Evolutionary conservation across 306 rosid species (phyloP).

Genomic region (Astragalus membranaceus): DNA sequence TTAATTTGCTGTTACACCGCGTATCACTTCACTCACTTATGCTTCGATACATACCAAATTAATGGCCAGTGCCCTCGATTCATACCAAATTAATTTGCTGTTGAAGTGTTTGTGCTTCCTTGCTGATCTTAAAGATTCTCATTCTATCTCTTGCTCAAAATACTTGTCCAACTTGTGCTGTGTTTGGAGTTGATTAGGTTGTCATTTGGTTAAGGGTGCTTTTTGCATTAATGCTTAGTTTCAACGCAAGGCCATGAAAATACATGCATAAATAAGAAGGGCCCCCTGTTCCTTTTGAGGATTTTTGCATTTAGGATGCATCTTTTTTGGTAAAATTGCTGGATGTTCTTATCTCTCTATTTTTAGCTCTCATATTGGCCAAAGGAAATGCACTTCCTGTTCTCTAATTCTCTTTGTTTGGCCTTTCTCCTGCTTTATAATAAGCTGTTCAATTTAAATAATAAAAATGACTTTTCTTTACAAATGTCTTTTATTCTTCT

Average conservation of each 20-base stretch:
- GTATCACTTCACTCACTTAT: not conserved
- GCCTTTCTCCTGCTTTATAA: not conserved
- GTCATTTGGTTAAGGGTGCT: not conserved
- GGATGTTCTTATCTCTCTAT: slow-evolving; percentile 7
- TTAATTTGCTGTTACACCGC: not conserved
- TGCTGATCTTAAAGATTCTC: not conserved
- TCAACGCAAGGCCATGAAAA: not conserved
- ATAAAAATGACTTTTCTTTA: not conserved
- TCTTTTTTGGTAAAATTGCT: not conserved
- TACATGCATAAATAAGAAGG: not conserved
- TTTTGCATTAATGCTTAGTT: not conserved
- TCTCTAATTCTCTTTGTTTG: not conserved
- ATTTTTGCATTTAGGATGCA: not conserved
- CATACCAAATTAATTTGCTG: not conserved
- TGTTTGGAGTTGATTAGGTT: not conserved
- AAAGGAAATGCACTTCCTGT: not conserved
- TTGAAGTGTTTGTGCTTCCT: not conserved
- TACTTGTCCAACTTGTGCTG: not conserved
- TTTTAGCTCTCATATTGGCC: slow-evolving; percentile 6
- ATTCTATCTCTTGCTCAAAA: not conserved
- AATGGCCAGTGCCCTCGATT: not conserved
- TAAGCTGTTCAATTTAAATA: not conserved
- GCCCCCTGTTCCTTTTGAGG: slow-evolving; percentile 9
- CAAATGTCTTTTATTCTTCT: slow-evolving; percentile 12
- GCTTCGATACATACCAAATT: not conserved